Evolutionary conservation across 2,329 filamentous ascomycete species (phyloP), one percentile per base, ranked within the genome.

Genomic region (Xylogone sp.): DNA sequence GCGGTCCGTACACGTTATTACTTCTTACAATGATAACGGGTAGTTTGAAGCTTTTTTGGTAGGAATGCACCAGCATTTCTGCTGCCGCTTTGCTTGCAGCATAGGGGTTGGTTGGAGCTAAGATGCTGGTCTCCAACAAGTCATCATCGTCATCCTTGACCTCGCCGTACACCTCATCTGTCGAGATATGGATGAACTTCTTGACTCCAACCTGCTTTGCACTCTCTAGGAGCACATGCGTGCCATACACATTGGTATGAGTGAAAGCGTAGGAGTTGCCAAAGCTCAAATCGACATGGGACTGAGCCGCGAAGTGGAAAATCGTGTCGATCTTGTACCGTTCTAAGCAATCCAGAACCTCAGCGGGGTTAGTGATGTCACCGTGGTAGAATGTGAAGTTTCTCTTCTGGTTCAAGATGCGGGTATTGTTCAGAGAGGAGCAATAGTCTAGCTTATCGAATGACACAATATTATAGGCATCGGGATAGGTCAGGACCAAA

Each of bases 381-480:
- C 89, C 88, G 65, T 88, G 83, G 68, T 89, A 87, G 67, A 93
- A 93, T 24, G 77, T 80, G 68, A 92, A 94, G 69, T 92, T 93
- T 50, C 78, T 74, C 59, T 78, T 79, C 56, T 78, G 76, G 61
- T 87, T 79, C 46, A 93, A 78, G 47, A 80, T 76, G 43, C 84
- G 78, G 3, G 87, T 90, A 69, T 93, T 94, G 73, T 91, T 90
- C 59, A 90, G 75, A 7, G 88, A 88, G 7, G 88, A 80, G 71
- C 87, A 91, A 71, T 91, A 90, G 67, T 93, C 88, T 53, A 93
- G 77, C 70, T 92, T 93, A 72, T 94, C 89, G 63, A 92, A 90
- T 29, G 86, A 92, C 47, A 93, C 76, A 56, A 93, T 81, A 63
- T 88, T 88, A 76, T 94, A 94, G 56, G 81, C 76, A 42, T 84